Conservation (phyloP, 352 stramenopile species). For the Pythium oligandrum region DNA sequence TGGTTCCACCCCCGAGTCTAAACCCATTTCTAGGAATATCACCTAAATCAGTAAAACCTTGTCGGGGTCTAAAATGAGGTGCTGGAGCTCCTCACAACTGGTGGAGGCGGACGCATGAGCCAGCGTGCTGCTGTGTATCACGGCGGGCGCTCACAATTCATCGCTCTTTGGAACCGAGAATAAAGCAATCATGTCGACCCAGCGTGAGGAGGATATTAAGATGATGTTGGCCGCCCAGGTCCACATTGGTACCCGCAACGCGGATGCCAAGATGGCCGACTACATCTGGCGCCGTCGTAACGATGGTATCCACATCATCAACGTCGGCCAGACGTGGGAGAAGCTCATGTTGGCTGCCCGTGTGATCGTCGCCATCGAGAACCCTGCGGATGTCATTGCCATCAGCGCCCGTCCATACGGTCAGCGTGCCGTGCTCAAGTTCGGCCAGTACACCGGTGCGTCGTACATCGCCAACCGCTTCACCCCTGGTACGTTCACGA, state of each 20-base stretch:
- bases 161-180: conserved; percentile 49
- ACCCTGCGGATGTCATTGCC: conserved; percentile 98
- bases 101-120: conserved; percentile 1
- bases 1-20: conserved; percentile 1
- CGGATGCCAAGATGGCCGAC: conserved; percentile 97
- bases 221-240: conserved; percentile 99
- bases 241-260: conserved; percentile 99
- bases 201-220: conserved; percentile 99
- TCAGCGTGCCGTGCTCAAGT: conserved; percentile 99
- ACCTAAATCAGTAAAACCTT: conserved; percentile 10
- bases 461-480: conserved; percentile 98
- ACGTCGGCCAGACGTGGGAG: conserved; percentile 99
- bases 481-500: conserved; percentile 99
- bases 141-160: conserved; percentile 33
- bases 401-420: conserved; percentile 99
- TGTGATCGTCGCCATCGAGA: conserved; percentile 99
- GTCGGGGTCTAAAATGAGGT: conserved; percentile 2
- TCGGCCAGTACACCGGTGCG: conserved; percentile 98
- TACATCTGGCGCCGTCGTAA: conserved; percentile 99
- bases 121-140: too few species aligned
- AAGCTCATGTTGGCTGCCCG: conserved; percentile 99
- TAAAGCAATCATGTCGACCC: conserved; percentile 71
- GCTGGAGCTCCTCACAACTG: conserved; percentile 2
- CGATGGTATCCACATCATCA: conserved; percentile 99
- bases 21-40: too few species aligned